A percentile compares a stretch with the other conserved stretches of the same genome.
Conservation (phyloP, 345 rosid species). For the Arabidopsis thaliana region TAIR10.1 NC_003075.7:16115001-16115500, state of each 20-base stretch:
- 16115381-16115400: slow-evolving; percentile 28
- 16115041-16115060: slow-evolving; percentile 24
- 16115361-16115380: slow-evolving; percentile 26
- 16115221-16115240: slow-evolving; percentile 29
- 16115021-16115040: slow-evolving; percentile 14
- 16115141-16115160: slow-evolving; percentile 19
- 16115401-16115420: slow-evolving; percentile 25
- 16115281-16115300: slow-evolving; percentile 16
- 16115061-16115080: slow-evolving; percentile 34
- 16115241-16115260: slow-evolving; percentile 20
- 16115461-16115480: slow-evolving; percentile 8
- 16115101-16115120: slow-evolving; percentile 30
- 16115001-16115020: slow-evolving; percentile 31
- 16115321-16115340: slow-evolving; percentile 27
- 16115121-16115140: slow-evolving; percentile 31
- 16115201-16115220: slow-evolving; percentile 38
- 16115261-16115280: slow-evolving; percentile 28
- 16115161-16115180: slow-evolving; percentile 26
- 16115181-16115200: slow-evolving; percentile 33
- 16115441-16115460: slow-evolving; percentile 29
- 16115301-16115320: slow-evolving; percentile 34
- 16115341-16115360: slow-evolving; percentile 27
- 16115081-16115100: slow-evolving; percentile 34
- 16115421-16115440: slow-evolving; percentile 23
- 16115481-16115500: slow-evolving; percentile 40